Conservation (phyloP, 495 filamentous ascomycete genomes). For the Hamigera avellanea region DNA sequence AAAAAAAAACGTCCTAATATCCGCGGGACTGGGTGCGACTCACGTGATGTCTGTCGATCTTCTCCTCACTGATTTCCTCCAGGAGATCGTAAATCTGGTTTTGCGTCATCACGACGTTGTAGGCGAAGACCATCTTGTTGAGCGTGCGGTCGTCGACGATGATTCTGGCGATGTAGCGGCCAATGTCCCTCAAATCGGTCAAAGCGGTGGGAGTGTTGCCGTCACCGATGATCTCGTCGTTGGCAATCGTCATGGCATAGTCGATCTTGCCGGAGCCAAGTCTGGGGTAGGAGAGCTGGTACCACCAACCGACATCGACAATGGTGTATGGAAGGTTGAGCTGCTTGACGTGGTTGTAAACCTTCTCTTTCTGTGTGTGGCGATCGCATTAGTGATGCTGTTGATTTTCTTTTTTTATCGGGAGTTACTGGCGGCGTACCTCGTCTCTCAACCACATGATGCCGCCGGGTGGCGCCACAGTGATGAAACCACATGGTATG, state of each 20-base stretch:
- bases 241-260: slow-evolving; percentile 32
- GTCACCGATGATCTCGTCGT: slow-evolving; percentile 38
- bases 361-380: slow-evolving; percentile 37
- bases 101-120: slow-evolving; percentile 35
- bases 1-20: slow-evolving; percentile 4
- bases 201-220: slow-evolving; percentile 37
- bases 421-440: too few species aligned
- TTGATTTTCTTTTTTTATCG: too few species aligned
- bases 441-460: slow-evolving; percentile 37
- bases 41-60: slow-evolving; percentile 38
- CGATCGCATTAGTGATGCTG: slow-evolving; percentile 7
- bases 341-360: slow-evolving; percentile 43
- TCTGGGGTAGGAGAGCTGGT: slow-evolving; percentile 38
- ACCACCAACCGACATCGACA: slow-evolving; percentile 53
- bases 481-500: slow-evolving; percentile 44
- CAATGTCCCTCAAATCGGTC: slow-evolving; percentile 44
- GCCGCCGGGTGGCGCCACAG: slow-evolving; percentile 33
- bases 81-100: slow-evolving; percentile 39
- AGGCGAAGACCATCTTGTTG: slow-evolving; percentile 45
- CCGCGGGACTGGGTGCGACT: slow-evolving; percentile 12
- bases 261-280: slow-evolving; percentile 43
- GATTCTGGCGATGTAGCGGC: slow-evolving; percentile 43
- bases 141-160: slow-evolving; percentile 43
- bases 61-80: slow-evolving; percentile 43
- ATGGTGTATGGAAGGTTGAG: slow-evolving; percentile 46